Evolutionary conservation across 352 stramenopile genomes (phyloP).

Genomic region (Phytophthora fragariae): DNA sequence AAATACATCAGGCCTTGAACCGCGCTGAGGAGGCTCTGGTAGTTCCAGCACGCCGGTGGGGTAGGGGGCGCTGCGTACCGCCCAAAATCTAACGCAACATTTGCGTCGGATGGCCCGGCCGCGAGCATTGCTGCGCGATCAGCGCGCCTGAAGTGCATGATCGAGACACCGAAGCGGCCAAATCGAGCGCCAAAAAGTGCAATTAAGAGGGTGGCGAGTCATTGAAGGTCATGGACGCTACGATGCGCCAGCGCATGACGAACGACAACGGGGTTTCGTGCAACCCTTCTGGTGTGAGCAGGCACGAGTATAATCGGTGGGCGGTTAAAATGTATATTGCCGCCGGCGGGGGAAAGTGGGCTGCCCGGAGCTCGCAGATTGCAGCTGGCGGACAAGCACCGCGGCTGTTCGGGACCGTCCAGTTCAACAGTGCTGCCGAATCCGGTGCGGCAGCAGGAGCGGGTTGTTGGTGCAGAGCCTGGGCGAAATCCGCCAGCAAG

Average conservation of each 20-base stretch:
- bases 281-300: no score
- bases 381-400: neutral
- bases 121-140: neutral
- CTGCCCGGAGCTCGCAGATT: neutral
- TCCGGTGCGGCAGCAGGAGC: no score
- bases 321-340: no score
- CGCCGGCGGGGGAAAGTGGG: no score
- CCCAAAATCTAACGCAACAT: neutral
- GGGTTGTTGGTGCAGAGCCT: no score
- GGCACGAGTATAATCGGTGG: no score
- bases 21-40: neutral
- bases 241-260: no score
- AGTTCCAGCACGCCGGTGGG: neutral
- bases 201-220: neutral
- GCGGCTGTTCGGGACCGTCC: no score
- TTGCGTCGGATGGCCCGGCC: neutral
- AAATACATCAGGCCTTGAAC: neutral
- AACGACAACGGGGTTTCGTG: no score
- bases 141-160: neutral
- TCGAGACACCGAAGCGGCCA: neutral
- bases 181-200: neutral
- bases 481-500: no score
- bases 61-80: neutral
- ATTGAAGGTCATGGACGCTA: neutral
- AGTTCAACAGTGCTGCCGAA: no score